Evolutionary conservation across 1,284 basidiomycete genomes (phyloP).

Genomic region (Grifola frondosa): DNA sequence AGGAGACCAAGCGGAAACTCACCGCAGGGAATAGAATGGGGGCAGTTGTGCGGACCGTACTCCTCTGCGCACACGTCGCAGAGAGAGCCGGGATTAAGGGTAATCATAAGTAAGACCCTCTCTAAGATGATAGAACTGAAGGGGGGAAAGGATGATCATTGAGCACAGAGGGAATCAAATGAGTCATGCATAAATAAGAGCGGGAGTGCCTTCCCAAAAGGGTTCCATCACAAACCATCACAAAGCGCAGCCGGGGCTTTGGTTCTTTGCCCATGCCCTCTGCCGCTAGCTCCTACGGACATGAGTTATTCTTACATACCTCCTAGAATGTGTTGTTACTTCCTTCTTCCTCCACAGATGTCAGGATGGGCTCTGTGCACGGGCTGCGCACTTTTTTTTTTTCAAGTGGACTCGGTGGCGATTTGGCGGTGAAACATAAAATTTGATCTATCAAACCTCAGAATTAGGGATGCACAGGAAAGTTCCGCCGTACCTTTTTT

Average conservation of each 20-base stretch:
- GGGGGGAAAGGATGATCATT: conserved; percentile 31
- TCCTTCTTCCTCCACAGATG: conserved; percentile 22
- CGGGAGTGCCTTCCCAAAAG: conserved; percentile 24
- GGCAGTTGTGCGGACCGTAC: conserved; percentile 67
- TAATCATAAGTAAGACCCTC: conserved; percentile 55
- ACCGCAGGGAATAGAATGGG: conserved; percentile 80
- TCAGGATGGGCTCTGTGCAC: conserved; percentile 14
- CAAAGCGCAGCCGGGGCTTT: conserved; percentile 13
- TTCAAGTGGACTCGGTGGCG: conserved; percentile 22
- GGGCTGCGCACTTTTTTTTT: conserved; percentile 18
- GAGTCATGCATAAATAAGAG: conserved; percentile 32
- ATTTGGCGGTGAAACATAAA: conserved; percentile 25
- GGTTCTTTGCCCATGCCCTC: conserved; percentile 18
- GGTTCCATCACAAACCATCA: conserved; percentile 17
- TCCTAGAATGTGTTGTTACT: conserved; percentile 15
- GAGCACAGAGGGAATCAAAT: conserved; percentile 26
- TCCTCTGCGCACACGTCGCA: conserved; percentile 86
- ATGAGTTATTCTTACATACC: conserved; percentile 8
- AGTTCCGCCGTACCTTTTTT: conserved; percentile 8
- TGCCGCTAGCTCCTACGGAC: conserved; percentile 4
- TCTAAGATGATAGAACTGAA: conserved; percentile 28
- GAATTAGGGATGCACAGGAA: not conserved
- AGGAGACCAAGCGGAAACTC: conserved; percentile 26
- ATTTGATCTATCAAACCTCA: conserved; percentile 12
- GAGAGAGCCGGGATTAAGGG: conserved; percentile 72